Evolutionary conservation across 2,329 filamentous ascomycete species (phyloP), one percentile per base, ranked within the genome.

Genomic region (Colletotrichum caudatum): DNA sequence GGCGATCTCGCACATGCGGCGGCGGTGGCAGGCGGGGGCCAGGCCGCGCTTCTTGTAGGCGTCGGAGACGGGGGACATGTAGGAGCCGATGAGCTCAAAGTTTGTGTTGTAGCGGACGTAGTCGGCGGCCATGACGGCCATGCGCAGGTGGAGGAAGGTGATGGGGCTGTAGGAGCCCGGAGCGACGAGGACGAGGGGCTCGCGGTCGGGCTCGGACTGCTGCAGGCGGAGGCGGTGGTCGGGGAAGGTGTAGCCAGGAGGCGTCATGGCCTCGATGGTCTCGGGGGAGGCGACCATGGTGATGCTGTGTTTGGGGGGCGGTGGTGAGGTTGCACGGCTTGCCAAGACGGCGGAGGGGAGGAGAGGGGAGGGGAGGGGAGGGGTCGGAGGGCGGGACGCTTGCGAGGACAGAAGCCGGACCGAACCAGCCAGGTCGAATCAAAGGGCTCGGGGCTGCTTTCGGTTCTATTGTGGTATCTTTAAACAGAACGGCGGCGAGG

Each of bases 81-180:
- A 97, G 64, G 93, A 94, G 73, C 93, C 95, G 56, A 97, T 87
- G 44, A 98, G 90, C 80, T 98, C 94, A 79, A 93, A 98, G 64
- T 93, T 85, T 33, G 74, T 76, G 79, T 90, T 91, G 80, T 92
- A 92, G 74, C 91, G 90, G 75, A 91, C 91, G 81, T 92, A 95
- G 81, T 96, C 93, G 76, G 90, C 89, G 1, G 93, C 93, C 90
- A 97, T 94, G 78, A 94, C 92, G 78, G 96, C 95, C 92, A 97
- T 95, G 79, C 93, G 91, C 74, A 96, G 84, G 79, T 95, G 93
- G 37, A 94, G 86, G 77, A 92, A 93, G 8, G 91, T 93, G 61
- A 92, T 89, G 23, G 92, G 93, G 0, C 91, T 93, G 82, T 94
- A 95, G 77, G 87, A 89, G 62, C 89, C 91, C 77, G 91, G 93